A percentile compares a stretch with the other conserved stretches of the same genome.
These are phyloP conservation scores for Talaromyces sp. DNA, from an alignment of 2,329 filamentous ascomycete species.

Conservation along the genomic window DNA sequence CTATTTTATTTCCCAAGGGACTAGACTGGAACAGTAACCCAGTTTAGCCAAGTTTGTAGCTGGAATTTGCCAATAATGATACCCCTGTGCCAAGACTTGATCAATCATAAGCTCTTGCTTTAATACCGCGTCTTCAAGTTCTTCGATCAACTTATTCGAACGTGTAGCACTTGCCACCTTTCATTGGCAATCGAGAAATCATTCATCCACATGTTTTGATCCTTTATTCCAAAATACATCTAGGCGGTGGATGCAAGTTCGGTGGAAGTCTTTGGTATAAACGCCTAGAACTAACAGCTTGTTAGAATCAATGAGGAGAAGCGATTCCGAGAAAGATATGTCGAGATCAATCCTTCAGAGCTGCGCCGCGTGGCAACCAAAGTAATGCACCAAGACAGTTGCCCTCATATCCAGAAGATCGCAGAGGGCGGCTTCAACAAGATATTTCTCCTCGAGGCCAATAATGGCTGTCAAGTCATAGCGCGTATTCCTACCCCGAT, in stretches of 20 bases:
- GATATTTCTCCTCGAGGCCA: conserved; percentile 22
- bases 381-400: background rate
- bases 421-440: conserved; percentile 21
- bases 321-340: background rate
- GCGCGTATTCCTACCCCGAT: conserved; percentile 25
- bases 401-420: background rate
- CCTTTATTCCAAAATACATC: conserved; percentile 8
- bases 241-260: conserved; percentile 9
- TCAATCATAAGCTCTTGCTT: background rate
- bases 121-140: too few species aligned
- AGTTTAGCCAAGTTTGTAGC: background rate
- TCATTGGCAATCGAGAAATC: too few species aligned
- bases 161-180: too few species aligned
- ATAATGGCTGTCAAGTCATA: conserved; percentile 16
- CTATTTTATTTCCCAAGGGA: background rate
- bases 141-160: too few species aligned
- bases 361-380: background rate
- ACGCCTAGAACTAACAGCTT: background rate
- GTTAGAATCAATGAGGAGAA: background rate
- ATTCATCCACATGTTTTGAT: background rate
- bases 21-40: background rate
- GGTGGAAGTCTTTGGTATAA: background rate
- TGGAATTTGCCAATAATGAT: background rate
- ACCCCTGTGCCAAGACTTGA: background rate
- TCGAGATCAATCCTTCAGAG: background rate